A percentile compares a stretch with the other conserved stretches of the same genome.
Evolutionary conservation across 805 yeast genomes (phyloP).

Genomic region (Candida maris): DNA sequence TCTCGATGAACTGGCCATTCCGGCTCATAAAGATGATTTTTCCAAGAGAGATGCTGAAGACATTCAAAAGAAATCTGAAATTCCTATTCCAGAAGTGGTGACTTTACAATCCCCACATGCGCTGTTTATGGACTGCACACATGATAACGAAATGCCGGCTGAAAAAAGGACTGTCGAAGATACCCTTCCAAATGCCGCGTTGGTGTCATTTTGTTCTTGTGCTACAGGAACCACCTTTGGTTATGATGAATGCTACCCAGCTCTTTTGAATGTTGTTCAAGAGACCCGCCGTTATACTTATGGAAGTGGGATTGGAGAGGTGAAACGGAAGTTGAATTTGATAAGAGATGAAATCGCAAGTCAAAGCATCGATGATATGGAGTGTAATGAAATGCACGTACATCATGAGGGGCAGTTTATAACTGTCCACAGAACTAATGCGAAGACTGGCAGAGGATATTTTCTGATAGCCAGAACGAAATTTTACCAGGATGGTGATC

Average conservation of each 20-base stretch:
- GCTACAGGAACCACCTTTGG: slow-evolving; percentile 95
- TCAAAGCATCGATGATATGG: slow-evolving; percentile 51
- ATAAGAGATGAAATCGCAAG: slow-evolving; percentile 57
- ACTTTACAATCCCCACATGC: slow-evolving; percentile 84
- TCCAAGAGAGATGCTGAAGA: slow-evolving; percentile 21
- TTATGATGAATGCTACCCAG: slow-evolving; percentile 88
- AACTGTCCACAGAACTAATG: slow-evolving; percentile 82
- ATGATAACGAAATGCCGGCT: slow-evolving; percentile 86
- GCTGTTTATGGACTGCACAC: slow-evolving; percentile 95
- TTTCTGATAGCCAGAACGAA: slow-evolving; percentile 85
- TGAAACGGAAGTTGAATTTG: slow-evolving; percentile 57
- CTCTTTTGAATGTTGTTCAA: slow-evolving; percentile 70
- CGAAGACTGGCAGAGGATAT: slow-evolving; percentile 84
- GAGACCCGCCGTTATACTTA: slow-evolving; percentile 64
- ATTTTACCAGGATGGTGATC: slow-evolving; percentile 50
- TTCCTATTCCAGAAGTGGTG: slow-evolving; percentile 64
- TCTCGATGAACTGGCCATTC: slow-evolving; percentile 67
- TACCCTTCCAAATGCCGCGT: slow-evolving; percentile 90
- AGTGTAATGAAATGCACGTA: slow-evolving; percentile 81
- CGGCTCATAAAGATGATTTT: slow-evolving; percentile 43
- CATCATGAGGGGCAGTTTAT: slow-evolving; percentile 93
- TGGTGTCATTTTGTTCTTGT: slow-evolving; percentile 87
- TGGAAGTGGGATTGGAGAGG: slow-evolving; percentile 65
- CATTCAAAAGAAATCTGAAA: slow-evolving; percentile 48
- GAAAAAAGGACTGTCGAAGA: slow-evolving; percentile 93